Percentiles rank a stretch among this genome's conserved stretches.
These are phyloP conservation scores for Aspergillus udagawae DNA, from an alignment of 2,329 filamentous ascomycete genomes.

Conservation along the genomic window DNA sequence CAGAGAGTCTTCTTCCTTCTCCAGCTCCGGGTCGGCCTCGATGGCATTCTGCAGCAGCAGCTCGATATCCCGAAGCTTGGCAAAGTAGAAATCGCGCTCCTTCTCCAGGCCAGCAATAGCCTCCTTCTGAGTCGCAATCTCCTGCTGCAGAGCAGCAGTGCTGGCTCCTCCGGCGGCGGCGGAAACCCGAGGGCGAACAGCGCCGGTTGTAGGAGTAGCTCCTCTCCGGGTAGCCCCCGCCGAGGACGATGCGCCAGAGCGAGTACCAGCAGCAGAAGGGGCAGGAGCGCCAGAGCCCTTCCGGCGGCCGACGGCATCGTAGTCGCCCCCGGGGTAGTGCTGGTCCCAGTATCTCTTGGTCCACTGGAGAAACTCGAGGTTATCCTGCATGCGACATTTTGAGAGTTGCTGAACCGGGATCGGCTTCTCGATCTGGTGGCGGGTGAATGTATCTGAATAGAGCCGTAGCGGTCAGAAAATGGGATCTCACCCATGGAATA, in stretches of 20 bases:
- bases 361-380: conserved; percentile 98
- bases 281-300: conserved; percentile 67
- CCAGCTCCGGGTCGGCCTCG: conserved; percentile 86
- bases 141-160: conserved; percentile 70
- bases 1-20: conserved; percentile 87
- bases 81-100: conserved; percentile 98
- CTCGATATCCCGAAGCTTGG: conserved; percentile 96
- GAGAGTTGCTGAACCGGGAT: conserved; percentile 84
- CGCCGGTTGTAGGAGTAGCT: conserved; percentile 59
- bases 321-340: conserved; percentile 94
- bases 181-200: conserved; percentile 44
- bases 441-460: conserved; percentile 66
- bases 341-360: conserved; percentile 97
- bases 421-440: conserved; percentile 83
- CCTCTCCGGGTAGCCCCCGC: conserved; percentile 51
- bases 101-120: conserved; percentile 92
- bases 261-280: conserved; percentile 40
- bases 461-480: conserved; percentile 1
- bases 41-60: conserved; percentile 87
- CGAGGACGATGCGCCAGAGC: conserved; percentile 46
- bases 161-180: conserved; percentile 51
- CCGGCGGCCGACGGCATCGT: conserved; percentile 81
- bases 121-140: conserved; percentile 88
- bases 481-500: background rate
- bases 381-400: conserved; percentile 99